Percentiles rank a stretch among this genome's conserved stretches.
These are phyloP conservation scores for Phaeosphaeriaceae sp. DNA, from an alignment of 2,329 filamentous ascomycete species.

Conservation along the genomic window DNA sequence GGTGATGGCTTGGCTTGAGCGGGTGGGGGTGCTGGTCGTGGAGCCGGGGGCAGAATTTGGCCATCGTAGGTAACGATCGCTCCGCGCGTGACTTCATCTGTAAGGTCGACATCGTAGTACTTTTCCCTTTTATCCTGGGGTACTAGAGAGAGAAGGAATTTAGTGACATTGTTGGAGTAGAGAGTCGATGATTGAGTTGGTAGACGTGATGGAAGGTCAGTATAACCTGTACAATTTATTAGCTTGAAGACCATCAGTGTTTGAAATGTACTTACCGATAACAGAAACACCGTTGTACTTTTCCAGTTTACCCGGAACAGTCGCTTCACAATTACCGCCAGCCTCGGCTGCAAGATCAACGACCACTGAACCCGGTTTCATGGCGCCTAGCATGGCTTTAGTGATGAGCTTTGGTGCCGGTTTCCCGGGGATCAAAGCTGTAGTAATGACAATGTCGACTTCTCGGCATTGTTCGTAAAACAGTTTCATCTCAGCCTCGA, in stretches of 20 bases:
- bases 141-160: slow-evolving; percentile 81
- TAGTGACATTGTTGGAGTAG: slow-evolving; percentile 94
- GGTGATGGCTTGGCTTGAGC: slow-evolving; percentile 56
- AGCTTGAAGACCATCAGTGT: slow-evolving; percentile 43
- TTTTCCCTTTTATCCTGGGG: slow-evolving; percentile 79
- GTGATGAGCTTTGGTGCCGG: slow-evolving; percentile 85
- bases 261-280: slow-evolving; percentile 65
- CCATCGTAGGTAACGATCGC: slow-evolving; percentile 83
- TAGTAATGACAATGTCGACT: slow-evolving; percentile 91
- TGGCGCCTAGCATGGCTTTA: slow-evolving; percentile 77
- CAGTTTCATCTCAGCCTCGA: slow-evolving; percentile 90
- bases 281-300: slow-evolving; percentile 80
- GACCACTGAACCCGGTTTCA: slow-evolving; percentile 89
- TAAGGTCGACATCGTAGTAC: slow-evolving; percentile 78
- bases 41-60: slow-evolving; percentile 75
- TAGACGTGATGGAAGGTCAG: slow-evolving; percentile 83
- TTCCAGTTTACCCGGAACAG: slow-evolving; percentile 72
- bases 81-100: slow-evolving; percentile 84
- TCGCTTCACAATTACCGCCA: slow-evolving; percentile 86
- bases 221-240: slow-evolving; percentile 63
- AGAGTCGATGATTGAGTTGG: slow-evolving; percentile 88
- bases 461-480: slow-evolving; percentile 87
- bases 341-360: slow-evolving; percentile 89
- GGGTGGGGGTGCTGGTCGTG: slow-evolving; percentile 68
- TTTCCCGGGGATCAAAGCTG: slow-evolving; percentile 85